Evolutionary conservation across 495 filamentous ascomycete genomes (phyloP).

Genomic region (Lasiosphaeriaceae sp.): DNA sequence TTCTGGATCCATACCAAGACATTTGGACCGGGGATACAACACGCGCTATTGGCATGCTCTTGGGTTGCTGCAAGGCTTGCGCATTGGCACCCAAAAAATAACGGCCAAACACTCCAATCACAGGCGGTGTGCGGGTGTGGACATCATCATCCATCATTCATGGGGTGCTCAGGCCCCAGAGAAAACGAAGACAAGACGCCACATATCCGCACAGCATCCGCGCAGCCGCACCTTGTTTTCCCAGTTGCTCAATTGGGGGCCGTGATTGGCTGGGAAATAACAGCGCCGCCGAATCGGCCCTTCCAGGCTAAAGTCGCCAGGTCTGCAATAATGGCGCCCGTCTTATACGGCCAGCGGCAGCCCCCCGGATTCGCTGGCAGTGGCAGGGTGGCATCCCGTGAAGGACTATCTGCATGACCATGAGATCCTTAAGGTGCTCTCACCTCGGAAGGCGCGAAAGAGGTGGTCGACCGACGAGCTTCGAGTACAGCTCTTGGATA

Average conservation of each 20-base stretch:
- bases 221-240: slow-evolving; percentile 40
- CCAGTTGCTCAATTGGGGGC: slow-evolving; percentile 19
- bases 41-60: not conserved
- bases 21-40: not conserved
- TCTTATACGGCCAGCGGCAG: slow-evolving; percentile 26
- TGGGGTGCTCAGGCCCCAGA: not conserved
- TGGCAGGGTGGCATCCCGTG: slow-evolving; percentile 31
- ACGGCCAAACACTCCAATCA: not conserved
- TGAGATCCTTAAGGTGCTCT: not conserved
- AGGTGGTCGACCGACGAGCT: not conserved
- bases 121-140: not conserved
- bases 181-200: slow-evolving; percentile 14
- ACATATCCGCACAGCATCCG: slow-evolving; percentile 24
- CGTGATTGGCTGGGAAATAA: slow-evolving; percentile 29
- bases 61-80: not conserved
- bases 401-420: slow-evolving; percentile 3
- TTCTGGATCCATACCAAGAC: not conserved
- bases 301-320: slow-evolving; percentile 37
- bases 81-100: not conserved
- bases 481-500: slow-evolving; percentile 7
- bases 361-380: slow-evolving; percentile 28
- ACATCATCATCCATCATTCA: not conserved
- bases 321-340: slow-evolving; percentile 26
- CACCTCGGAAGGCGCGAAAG: too few relatives aligned
- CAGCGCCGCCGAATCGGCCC: slow-evolving; percentile 32